Conservation (phyloP, 768 basidiomycete species). For the Astraeus odoratus region DNA sequence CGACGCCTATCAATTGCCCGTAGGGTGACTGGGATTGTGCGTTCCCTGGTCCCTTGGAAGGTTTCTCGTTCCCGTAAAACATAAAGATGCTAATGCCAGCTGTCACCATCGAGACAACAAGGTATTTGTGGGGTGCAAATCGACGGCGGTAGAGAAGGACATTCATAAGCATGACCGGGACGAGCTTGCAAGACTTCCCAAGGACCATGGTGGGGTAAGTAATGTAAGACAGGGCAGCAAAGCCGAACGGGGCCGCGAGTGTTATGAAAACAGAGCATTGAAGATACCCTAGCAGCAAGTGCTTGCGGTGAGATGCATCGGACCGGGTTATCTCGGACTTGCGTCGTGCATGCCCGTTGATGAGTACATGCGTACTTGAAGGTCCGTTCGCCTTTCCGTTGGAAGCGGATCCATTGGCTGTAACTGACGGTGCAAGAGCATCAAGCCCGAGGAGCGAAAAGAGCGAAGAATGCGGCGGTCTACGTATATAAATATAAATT, state of each 20-base stretch:
- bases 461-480: slow-evolving; percentile 47
- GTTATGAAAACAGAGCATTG: slow-evolving; percentile 88
- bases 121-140: slow-evolving; percentile 92
- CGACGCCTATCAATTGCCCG: slow-evolving; percentile 62
- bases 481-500: slow-evolving; percentile 62
- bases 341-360: slow-evolving; percentile 28
- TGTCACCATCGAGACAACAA: slow-evolving; percentile 92
- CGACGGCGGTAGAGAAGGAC: slow-evolving; percentile 87
- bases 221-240: slow-evolving; percentile 90
- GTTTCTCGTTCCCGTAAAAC: slow-evolving; percentile 64
- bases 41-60: slow-evolving; percentile 32
- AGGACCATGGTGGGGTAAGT: slow-evolving; percentile 99
- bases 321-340: slow-evolving; percentile 23
- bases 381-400: slow-evolving; percentile 17
- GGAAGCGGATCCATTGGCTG: too few species aligned
- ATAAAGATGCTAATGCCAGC: slow-evolving; percentile 90
- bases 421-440: slow-evolving; percentile 22
- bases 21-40: slow-evolving; percentile 33
- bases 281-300: slow-evolving; percentile 66
- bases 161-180: slow-evolving; percentile 98
- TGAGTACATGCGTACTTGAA: slow-evolving; percentile 28
- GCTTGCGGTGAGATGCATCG: slow-evolving; percentile 29
- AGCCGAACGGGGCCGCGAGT: slow-evolving; percentile 90
- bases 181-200: slow-evolving; percentile 98
- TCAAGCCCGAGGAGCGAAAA: slow-evolving; percentile 56